Base-by-base conservation (phyloP, 345 rosid genomes). In the Ceriops zippeliana region DNA sequence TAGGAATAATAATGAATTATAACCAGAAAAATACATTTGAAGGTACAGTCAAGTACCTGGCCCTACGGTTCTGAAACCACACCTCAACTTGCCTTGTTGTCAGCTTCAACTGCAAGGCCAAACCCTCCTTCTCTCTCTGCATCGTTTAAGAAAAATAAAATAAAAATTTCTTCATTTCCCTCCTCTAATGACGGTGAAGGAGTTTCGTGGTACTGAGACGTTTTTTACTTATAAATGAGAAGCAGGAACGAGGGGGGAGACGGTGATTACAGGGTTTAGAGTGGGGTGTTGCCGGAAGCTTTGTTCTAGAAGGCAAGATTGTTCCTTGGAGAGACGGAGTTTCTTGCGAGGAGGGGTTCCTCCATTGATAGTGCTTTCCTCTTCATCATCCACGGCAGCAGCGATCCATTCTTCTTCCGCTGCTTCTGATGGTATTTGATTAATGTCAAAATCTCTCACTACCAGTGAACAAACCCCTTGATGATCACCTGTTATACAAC, bases 51-150 rank as follows among this genome's bases (percentile, higher is more conserved):
- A 13, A 42, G 80, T 84, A 93, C 98, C 98, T 89, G 86, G 98
- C 98, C 87, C 98, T 88, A 68, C 98, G 96, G 85, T 93, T 93
- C 78, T 93, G 98, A 83, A 93, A 93, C 98, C 98, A 93, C 60
- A 93, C 98, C 79, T 93, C 98, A 52, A 91, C 95, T 78, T 93
- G 97, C 72, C 98, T 81, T 58, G 96, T 91, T 78, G 83, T 80
- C 74, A 93, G 89, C 85, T 85, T 86, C 88, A 93, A 71, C 69
- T 89, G 84, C 82, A 63, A 58, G 60, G 98, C 95, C 81, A 93
- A 78, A 72, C 83, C 89, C 73, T 88, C 98, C 81, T 93, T 93
- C 81, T 93, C 97, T 74, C 88, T 91, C 98, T 93, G 86, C 76
- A 67, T n/a, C 27, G 13, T 49, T 69, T 35, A 16, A 70, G 37